phyloP scores from a whole-genome alignment of 2,329 filamentous ascomycete genomes.

The Tolypocladium pustulatum region DNA sequence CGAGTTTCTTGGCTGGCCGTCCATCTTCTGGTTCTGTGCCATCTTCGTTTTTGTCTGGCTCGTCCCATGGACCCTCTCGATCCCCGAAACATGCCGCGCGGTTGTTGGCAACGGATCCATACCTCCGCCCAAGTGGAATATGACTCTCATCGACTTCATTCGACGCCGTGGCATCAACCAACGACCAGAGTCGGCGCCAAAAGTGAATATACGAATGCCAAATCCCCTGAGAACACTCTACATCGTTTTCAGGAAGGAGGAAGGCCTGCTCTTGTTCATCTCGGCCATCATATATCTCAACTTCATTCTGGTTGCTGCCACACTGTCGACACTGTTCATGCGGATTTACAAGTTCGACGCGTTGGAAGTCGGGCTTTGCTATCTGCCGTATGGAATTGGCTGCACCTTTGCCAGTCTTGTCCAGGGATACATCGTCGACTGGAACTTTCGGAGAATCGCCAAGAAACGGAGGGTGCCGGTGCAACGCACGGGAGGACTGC shows the following conservation, averaged over 20 bases:
- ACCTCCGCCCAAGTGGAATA: constrained; percentile 46
- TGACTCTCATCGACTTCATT: constrained; percentile 41
- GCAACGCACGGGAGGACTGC: constrained; percentile 42
- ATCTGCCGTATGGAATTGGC: constrained; percentile 41
- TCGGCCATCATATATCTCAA: constrained; percentile 44
- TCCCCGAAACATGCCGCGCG: constrained; percentile 49
- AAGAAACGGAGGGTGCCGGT: constrained; percentile 49
- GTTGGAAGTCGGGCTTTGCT: constrained; percentile 42
- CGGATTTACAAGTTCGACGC: constrained; percentile 40
- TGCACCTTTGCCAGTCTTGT: constrained; percentile 35
- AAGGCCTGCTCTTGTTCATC: constrained; percentile 41
- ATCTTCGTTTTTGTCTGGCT: constrained; percentile 42
- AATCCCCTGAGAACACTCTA: constrained; percentile 46
- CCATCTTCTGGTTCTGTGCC: constrained; percentile 59
- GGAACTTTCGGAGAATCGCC: constrained; percentile 63
- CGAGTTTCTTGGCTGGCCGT: constrained; percentile 55
- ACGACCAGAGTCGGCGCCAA: constrained; percentile 21
- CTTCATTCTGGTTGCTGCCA: constrained; percentile 43
- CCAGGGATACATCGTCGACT: constrained; percentile 50
- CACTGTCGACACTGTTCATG: constrained; percentile 40
- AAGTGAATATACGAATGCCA: constrained; percentile 37
- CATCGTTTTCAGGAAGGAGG: constrained; percentile 47
- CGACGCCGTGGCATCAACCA: constrained; percentile 21
- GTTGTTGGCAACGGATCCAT: constrained; percentile 55
- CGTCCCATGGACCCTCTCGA: constrained; percentile 40